These are phyloP conservation scores for Golubevia sp. DNA, from an alignment of 1,284 basidiomycete species.

Conservation along the genomic window DNA sequence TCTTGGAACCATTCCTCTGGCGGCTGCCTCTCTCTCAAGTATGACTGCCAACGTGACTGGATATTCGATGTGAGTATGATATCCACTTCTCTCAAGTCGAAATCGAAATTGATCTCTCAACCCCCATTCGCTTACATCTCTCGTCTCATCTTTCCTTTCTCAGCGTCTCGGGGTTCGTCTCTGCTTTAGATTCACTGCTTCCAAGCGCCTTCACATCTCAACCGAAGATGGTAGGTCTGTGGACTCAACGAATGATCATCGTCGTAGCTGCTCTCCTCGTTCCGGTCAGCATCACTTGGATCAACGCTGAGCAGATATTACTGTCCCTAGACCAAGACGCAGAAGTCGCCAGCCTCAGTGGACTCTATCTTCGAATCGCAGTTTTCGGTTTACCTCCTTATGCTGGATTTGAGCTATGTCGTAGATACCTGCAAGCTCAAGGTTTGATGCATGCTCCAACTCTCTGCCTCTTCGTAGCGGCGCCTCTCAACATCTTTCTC, in stretches of 20 bases:
- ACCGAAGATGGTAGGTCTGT: constrained; percentile 82
- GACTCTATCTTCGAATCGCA: constrained; percentile 74
- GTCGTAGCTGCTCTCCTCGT: constrained; percentile 60
- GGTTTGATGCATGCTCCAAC: constrained; percentile 86
- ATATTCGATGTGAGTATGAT: constrained; percentile 32
- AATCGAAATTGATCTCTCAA: neutral
- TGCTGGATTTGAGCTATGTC: constrained; percentile 63
- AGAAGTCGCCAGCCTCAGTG: constrained; percentile 78
- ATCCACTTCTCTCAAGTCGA: constrained; percentile 20
- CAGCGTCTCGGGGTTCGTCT: constrained; percentile 82
- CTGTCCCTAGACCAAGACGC: constrained; percentile 81
- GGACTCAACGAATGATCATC: constrained; percentile 82
- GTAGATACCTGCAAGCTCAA: constrained; percentile 61
- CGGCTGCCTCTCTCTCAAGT: constrained; percentile 46
- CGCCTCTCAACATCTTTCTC: constrained; percentile 81
- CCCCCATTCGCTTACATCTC: neutral
- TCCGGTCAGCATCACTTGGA: constrained; percentile 67
- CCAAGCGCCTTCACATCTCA: constrained; percentile 87
- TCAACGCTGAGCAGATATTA: constrained; percentile 78
- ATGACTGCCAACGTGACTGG: constrained; percentile 60
- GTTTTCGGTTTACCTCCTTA: constrained; percentile 87
- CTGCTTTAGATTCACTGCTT: constrained; percentile 83
- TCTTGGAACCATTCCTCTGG: constrained; percentile 50
- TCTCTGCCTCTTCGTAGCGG: constrained; percentile 78
- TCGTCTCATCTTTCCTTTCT: constrained; percentile 65